Evolutionary conservation across 371 early-diverging fungal genomes (phyloP).

Genomic region (Saksenaea vasiformis): DNA sequence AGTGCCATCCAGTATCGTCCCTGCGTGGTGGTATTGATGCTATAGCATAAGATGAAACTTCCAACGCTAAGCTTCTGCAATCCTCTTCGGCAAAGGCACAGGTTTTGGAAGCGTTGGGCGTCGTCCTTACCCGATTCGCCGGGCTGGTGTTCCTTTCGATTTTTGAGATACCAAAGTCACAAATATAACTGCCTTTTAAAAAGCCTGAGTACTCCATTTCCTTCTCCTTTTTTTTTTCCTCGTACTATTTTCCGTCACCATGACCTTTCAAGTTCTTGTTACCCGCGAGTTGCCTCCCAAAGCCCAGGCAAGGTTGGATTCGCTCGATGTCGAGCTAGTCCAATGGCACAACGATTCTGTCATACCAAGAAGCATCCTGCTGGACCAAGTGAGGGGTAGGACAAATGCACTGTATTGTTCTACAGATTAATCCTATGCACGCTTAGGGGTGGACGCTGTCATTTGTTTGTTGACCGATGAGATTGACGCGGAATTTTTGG

Average conservation of each 20-base stretch:
- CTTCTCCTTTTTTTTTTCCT: not conserved
- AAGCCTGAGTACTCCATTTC: not conserved
- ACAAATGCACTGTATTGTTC: not conserved
- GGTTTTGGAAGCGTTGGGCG: no score
- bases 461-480: constrained; percentile 70
- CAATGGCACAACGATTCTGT: constrained; percentile 36
- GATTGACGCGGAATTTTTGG: constrained; percentile 68
- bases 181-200: no score
- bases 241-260: not conserved
- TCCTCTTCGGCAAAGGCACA: no score
- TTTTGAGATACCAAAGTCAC: no score
- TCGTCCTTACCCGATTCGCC: no score
- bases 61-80: no score
- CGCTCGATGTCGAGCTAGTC: constrained; percentile 25
- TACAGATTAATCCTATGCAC: not conserved
- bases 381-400: constrained; percentile 33
- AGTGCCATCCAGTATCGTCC: no score
- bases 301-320: constrained; percentile 27
- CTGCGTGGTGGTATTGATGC: no score
- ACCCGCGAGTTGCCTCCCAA: constrained; percentile 29
- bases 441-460: constrained; percentile 57
- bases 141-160: no score
- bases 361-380: constrained; percentile 31
- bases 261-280: constrained; percentile 28
- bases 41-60: no score